Conservation (phyloP, 148 eudicot species). For the Heliamphora exappendiculata region DNA sequence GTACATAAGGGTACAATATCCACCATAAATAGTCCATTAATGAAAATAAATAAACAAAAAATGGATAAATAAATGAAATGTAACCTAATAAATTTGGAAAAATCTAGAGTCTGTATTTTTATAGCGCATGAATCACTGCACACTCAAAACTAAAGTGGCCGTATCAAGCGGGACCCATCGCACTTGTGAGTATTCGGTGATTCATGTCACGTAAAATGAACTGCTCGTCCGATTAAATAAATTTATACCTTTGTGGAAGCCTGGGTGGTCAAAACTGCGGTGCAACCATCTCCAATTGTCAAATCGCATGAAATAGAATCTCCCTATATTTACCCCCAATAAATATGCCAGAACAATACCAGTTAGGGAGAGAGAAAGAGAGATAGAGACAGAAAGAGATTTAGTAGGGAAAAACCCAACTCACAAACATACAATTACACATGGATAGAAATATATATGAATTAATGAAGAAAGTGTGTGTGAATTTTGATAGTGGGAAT, state of each 20-base stretch:
- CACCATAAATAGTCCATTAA: background rate
- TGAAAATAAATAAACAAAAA: background rate
- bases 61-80: background rate
- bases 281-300: conserved; percentile 73
- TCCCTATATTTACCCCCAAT: conserved; percentile 46
- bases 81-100: background rate
- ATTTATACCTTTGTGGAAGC: conserved; percentile 99
- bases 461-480: background rate
- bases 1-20: background rate
- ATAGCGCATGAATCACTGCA: too few species aligned
- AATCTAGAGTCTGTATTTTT: too few species aligned
- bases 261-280: conserved; percentile 87
- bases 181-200: too few species aligned
- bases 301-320: conserved; percentile 59
- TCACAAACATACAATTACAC: background rate
- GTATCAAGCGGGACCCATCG: too few species aligned
- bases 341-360: background rate
- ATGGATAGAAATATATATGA: background rate
- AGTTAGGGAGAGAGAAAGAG: background rate
- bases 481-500: background rate
- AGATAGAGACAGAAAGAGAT: background rate
- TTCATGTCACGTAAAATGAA: too few species aligned
- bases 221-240: too few species aligned
- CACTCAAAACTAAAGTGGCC: too few species aligned
- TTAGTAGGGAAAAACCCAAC: background rate